Base-by-base conservation (phyloP, 1,139 yeast genomes). In the Candida frijolesensis region DNA sequence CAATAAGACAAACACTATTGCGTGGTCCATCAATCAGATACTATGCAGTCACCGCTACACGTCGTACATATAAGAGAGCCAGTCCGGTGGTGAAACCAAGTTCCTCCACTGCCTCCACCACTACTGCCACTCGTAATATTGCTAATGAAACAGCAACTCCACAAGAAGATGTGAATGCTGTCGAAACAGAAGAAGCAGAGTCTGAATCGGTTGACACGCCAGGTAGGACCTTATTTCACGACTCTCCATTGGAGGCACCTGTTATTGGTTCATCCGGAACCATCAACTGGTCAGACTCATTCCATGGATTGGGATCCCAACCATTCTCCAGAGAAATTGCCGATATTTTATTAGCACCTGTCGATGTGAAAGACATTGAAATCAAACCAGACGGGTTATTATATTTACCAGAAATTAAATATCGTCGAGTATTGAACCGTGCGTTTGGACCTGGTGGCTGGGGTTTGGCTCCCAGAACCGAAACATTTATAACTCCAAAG, bases 401-500 rank as follows among this genome's bases (percentile, higher is more conserved):
- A 12, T 94, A 90, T 61, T 73, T 94, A 47, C 99, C 99, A 0
- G 99, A 94, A 67, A 94, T 94, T 68, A 91, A 92, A 65, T 94
- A 94, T 65, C 82, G 99, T 55, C 80, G 99, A 45, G 87, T 91
- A 33, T 71, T 94, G 59, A 92, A 92, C 68, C 78, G 79, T 38
- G 96, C 98, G 0, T 92, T 94, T 74, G 99, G 99, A 2, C 97
- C 99, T 2, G 99, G 99, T 22, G 98, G 96, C 1, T 94, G 99
- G 99, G 99, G 99, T 0, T 74, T 94, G 52, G 97, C 96, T 0
- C 98, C 99, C 9, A 74, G 99, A 51, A 87, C 96, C 0, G 95
- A 88, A 57, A 87, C 96, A 0, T 72, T 82, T 48, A 83, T 94
- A 29, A 86, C 96, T 1, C 74, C 76, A 14, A 74, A 72, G 53